These are phyloP conservation scores for Acanthamoeba healyi DNA, from an alignment of 208 protist species.

Conservation along the genomic window DNA sequence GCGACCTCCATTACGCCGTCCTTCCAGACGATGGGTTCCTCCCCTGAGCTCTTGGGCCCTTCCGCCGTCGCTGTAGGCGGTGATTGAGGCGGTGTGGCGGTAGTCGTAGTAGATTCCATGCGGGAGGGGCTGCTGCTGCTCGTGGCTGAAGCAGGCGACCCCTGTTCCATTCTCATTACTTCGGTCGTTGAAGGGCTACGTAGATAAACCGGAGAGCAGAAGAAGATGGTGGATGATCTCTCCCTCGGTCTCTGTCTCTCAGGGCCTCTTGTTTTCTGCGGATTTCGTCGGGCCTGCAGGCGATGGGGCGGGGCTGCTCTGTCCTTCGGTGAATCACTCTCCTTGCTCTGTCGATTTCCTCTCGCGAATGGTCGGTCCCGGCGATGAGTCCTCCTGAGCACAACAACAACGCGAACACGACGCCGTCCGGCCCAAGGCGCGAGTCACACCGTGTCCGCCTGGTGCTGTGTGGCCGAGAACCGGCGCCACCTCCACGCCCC, in stretches of 20 bases:
- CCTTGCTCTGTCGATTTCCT: background rate
- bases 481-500: too few species aligned
- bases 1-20: background rate
- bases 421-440: too few species aligned
- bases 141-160: slow-evolving; percentile 21
- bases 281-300: background rate
- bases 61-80: background rate
- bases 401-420: background rate
- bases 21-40: background rate
- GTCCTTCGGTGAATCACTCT: background rate
- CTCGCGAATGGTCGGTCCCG: background rate
- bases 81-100: background rate
- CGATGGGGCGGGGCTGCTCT: background rate
- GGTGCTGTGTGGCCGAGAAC: background rate
- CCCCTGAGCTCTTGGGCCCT: background rate
- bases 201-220: background rate
- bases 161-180: slow-evolving; percentile 62
- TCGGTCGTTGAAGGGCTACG: background rate
- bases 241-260: background rate
- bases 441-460: too few species aligned
- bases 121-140: slow-evolving; percentile 12
- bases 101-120: background rate
- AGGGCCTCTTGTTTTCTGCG: background rate
- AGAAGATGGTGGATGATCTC: too few species aligned
- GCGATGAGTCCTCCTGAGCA: background rate